Evolutionary conservation across 352 stramenopile genomes (phyloP).

Genomic region (Phytophthora boehmeriae): DNA sequence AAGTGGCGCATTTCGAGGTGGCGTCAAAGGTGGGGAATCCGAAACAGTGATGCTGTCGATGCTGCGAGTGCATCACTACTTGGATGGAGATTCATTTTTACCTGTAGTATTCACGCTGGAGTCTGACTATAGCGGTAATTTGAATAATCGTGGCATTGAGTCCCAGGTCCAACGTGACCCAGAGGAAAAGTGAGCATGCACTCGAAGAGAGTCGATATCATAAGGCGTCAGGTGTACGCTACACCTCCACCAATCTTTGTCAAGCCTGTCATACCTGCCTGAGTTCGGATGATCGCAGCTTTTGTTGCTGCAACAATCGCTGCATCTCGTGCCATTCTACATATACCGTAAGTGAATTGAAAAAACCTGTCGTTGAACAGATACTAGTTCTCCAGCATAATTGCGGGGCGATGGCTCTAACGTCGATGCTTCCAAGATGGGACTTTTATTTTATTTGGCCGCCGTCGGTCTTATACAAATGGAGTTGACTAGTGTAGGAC

Average conservation of each 20-base stretch:
- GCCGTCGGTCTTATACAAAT: no score
- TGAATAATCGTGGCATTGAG: no score
- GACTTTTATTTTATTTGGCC: no score
- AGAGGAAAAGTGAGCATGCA: slow-evolving; percentile 20
- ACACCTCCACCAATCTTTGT: slow-evolving; percentile 47
- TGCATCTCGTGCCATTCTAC: slow-evolving; percentile 73
- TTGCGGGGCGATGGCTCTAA: slow-evolving; percentile 40
- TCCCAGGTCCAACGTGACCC: slow-evolving; percentile 2
- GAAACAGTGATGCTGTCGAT: no score
- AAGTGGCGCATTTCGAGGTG: no score
- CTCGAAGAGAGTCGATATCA: slow-evolving; percentile 43
- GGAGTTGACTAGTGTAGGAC: no score
- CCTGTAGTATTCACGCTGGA: no score
- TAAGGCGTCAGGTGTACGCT: slow-evolving; percentile 68
- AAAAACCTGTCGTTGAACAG: slow-evolving; percentile 56
- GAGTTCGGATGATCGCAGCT: slow-evolving; percentile 56
- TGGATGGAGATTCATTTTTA: no score
- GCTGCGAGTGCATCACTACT: no score
- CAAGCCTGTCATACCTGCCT: slow-evolving; percentile 59
- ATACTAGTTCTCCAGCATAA: slow-evolving; percentile 55
- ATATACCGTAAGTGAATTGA: slow-evolving; percentile 60
- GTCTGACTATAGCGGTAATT: no score
- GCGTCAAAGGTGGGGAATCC: no score
- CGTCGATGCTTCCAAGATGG: slow-evolving; percentile 9
- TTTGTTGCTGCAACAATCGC: slow-evolving; percentile 64